phyloP scores from a whole-genome alignment of 306 rosid species.

The Citrullus mucosospermus region DNA sequence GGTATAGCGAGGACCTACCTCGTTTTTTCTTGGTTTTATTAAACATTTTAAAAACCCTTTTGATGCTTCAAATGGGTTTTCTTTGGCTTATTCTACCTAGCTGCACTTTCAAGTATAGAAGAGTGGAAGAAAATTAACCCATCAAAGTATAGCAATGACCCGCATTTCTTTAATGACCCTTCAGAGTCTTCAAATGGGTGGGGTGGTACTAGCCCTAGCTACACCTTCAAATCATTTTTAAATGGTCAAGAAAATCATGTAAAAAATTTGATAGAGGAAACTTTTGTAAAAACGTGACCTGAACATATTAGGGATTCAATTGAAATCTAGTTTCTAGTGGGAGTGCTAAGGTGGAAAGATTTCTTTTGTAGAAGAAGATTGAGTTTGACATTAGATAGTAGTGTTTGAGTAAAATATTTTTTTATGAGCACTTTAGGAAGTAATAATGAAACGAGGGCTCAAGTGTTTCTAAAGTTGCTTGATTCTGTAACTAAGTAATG shows the following conservation, averaged over 20 bases:
- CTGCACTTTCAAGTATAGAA: background rate
- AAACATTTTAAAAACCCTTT: background rate
- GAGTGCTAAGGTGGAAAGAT: background rate
- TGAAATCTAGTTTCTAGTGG: background rate
- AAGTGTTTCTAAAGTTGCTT: background rate
- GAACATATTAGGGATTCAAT: background rate
- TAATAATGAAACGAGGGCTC: background rate
- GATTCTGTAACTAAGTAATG: background rate
- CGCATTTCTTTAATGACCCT: background rate
- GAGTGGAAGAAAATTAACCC: background rate
- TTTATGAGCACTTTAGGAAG: background rate
- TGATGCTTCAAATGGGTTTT: background rate
- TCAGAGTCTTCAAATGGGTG: background rate
- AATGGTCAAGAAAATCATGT: background rate
- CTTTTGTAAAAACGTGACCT: background rate
- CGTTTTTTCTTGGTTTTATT: background rate
- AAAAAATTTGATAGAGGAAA: background rate
- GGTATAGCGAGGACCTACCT: conserved; percentile 24
- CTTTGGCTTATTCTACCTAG: background rate
- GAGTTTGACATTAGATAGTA: background rate
- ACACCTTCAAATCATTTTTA: conserved; percentile 27
- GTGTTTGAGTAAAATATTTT: background rate
- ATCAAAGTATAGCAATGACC: background rate
- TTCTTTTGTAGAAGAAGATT: background rate
- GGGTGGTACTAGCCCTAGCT: background rate